Evolutionary conservation across 78 protist species (phyloP).

Genomic region (Protostelium mycophagum): DNA sequence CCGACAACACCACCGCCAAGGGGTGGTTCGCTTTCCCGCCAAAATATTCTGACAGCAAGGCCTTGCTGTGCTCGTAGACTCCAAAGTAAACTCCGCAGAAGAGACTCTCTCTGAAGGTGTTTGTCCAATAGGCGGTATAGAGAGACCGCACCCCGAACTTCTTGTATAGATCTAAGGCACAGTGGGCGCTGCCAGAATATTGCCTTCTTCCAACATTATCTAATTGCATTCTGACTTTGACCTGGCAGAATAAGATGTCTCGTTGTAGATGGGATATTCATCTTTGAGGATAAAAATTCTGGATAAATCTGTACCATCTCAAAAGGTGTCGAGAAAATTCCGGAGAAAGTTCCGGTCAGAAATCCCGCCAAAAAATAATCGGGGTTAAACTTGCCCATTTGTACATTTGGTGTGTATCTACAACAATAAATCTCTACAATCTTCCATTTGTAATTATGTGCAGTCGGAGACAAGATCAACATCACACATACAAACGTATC

Average conservation of each 20-base stretch:
- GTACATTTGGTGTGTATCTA: not conserved
- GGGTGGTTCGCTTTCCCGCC: not conserved
- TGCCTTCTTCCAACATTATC: not conserved
- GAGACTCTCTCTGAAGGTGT: not conserved
- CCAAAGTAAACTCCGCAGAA: not conserved
- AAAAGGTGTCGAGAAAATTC: not conserved
- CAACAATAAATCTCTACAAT: too few species aligned
- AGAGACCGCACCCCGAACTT: not conserved
- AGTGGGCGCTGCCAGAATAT: not conserved
- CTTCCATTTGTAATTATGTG: too few species aligned
- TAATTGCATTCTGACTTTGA: not conserved
- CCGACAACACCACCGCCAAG: not conserved
- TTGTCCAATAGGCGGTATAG: not conserved
- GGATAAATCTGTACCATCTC: too few species aligned
- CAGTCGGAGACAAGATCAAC: too few species aligned
- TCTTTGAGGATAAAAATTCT: too few species aligned
- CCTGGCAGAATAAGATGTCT: not conserved
- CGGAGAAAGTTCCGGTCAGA: not conserved
- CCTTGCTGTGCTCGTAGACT: not conserved
- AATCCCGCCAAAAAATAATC: not conserved
- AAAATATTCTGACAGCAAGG: not conserved
- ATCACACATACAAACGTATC: too few species aligned
- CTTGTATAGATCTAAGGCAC: not conserved
- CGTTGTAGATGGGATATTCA: not conserved
- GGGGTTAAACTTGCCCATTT: not conserved